These are phyloP conservation scores for Retiboletus flavoniger DNA, from an alignment of 1,284 basidiomycete species.

Conservation along the genomic window DNA sequence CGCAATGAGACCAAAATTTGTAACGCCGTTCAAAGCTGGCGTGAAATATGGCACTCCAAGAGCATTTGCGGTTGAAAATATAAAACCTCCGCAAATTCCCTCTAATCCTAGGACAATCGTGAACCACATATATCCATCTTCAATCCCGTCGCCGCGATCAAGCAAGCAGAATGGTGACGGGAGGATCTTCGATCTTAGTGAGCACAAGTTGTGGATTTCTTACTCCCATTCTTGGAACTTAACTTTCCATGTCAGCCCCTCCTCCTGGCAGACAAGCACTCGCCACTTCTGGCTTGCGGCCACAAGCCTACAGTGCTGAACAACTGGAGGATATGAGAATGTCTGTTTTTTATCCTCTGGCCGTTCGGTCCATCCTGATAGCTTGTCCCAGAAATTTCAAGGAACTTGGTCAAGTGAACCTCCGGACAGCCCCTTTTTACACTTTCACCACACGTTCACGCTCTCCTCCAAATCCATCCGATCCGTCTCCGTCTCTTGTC, in stretches of 20 bases:
- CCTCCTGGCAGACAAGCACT: conserved; percentile 46
- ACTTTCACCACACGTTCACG: conserved; percentile 50
- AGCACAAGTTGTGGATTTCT: conserved; percentile 26
- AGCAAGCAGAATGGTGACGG: conserved; percentile 12
- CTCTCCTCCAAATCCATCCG: conserved; percentile 18
- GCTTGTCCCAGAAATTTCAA: conserved; percentile 43
- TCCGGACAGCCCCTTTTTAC: conserved; percentile 61
- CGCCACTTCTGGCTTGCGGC: conserved; percentile 51
- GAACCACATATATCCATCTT: conserved; percentile 28
- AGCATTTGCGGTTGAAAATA: not conserved
- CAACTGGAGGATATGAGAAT: conserved; percentile 61
- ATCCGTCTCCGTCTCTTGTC: conserved; percentile 22
- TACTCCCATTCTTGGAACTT: not conserved
- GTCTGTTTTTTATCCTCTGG: conserved; percentile 37
- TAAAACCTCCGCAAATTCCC: not conserved
- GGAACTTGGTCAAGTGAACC: conserved; percentile 61
- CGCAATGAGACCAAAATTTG: conserved; percentile 47
- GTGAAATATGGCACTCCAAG: conserved; percentile 34
- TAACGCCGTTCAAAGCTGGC: conserved; percentile 69
- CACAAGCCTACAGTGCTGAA: conserved; percentile 50
- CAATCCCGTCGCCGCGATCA: conserved; percentile 7
- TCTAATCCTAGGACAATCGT: not conserved
- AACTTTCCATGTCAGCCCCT: conserved; percentile 36
- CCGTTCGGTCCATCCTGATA: conserved; percentile 14
- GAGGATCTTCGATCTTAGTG: conserved; percentile 49